Conservation (phyloP, 345 rosid species). For the Isatis tinctoria region DNA sequence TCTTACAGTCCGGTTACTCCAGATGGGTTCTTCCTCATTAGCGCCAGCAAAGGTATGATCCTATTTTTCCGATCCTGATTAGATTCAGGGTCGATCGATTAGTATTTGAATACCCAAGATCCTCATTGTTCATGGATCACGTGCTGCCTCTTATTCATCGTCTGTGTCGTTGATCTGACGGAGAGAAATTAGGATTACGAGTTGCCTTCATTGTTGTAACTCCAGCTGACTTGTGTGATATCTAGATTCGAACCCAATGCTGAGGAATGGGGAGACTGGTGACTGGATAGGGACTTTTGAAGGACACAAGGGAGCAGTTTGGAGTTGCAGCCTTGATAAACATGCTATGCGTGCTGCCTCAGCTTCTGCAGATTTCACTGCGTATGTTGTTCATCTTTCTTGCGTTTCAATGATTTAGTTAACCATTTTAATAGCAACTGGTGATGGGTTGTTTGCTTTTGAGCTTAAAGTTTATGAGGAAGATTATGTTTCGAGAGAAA, state of each 20-base stretch:
- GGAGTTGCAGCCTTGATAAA: constrained; percentile 92
- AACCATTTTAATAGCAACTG: background rate
- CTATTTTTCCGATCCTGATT: background rate
- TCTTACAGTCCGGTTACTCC: constrained; percentile 74
- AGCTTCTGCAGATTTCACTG: constrained; percentile 96
- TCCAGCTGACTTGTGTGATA: constrained; percentile 1
- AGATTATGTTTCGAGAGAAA: background rate
- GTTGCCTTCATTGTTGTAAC: constrained; percentile 3
- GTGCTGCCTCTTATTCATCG: background rate
- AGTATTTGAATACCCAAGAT: background rate
- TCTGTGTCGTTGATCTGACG: background rate
- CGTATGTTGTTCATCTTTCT: constrained; percentile 44
- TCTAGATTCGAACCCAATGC: constrained; percentile 91
- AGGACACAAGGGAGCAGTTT: constrained; percentile 98
- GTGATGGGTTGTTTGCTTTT: background rate
- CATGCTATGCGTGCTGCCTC: constrained; percentile 92
- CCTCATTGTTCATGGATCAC: background rate
- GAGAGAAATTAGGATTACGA: background rate
- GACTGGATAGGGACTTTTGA: constrained; percentile 99
- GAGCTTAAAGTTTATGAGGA: background rate
- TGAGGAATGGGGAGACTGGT: constrained; percentile 99
- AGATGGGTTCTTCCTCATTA: constrained; percentile 80
- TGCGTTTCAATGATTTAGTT: background rate
- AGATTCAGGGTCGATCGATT: constrained; percentile 4
- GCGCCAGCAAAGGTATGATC: constrained; percentile 74